A percentile compares a stretch with the other conserved stretches of the same genome.
These are phyloP conservation scores for Hortaea werneckii DNA, from an alignment of 2,329 filamentous ascomycete genomes.

Conservation along the genomic window DNA sequence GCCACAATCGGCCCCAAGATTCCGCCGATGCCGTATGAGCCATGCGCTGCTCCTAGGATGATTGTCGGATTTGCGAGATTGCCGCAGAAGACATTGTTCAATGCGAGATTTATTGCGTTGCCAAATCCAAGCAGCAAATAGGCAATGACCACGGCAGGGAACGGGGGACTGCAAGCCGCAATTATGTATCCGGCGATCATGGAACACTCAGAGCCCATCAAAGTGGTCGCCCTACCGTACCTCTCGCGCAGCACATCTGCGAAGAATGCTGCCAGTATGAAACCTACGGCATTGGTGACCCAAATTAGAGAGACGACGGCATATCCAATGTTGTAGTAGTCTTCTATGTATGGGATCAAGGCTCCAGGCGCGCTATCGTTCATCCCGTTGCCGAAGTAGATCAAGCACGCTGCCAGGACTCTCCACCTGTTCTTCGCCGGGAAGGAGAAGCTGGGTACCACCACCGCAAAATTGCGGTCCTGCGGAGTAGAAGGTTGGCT, in stretches of 20 bases:
- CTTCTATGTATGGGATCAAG: constrained; percentile 71
- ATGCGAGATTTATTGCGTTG: constrained; percentile 35
- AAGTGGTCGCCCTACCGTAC: constrained; percentile 55
- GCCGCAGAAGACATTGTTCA: constrained; percentile 48
- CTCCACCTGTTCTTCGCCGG: constrained; percentile 59
- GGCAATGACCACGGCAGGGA: constrained; percentile 51
- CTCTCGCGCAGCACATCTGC: constrained; percentile 53
- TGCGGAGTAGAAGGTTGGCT: constrained; percentile 43
- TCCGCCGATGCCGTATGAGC: constrained; percentile 45
- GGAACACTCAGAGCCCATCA: constrained; percentile 49
- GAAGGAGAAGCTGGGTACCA: constrained; percentile 48
- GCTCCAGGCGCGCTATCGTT: constrained; percentile 63
- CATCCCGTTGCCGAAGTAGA: constrained; percentile 59
- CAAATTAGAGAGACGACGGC: constrained; percentile 73
- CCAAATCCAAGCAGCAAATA: constrained; percentile 52
- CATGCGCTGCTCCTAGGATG: constrained; percentile 54
- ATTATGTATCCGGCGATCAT: constrained; percentile 54
- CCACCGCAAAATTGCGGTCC: constrained; percentile 4
- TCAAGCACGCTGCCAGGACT: constrained; percentile 52
- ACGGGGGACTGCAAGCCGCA: constrained; percentile 59
- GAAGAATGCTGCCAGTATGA: constrained; percentile 60
- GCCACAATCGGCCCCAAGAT: constrained; percentile 61
- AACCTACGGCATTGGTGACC: constrained; percentile 59
- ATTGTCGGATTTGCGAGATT: constrained; percentile 43
- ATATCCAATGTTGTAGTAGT: constrained; percentile 65